Base-by-base conservation (phyloP, 306 rosid genomes). In the Rubus idaeus region DNA sequence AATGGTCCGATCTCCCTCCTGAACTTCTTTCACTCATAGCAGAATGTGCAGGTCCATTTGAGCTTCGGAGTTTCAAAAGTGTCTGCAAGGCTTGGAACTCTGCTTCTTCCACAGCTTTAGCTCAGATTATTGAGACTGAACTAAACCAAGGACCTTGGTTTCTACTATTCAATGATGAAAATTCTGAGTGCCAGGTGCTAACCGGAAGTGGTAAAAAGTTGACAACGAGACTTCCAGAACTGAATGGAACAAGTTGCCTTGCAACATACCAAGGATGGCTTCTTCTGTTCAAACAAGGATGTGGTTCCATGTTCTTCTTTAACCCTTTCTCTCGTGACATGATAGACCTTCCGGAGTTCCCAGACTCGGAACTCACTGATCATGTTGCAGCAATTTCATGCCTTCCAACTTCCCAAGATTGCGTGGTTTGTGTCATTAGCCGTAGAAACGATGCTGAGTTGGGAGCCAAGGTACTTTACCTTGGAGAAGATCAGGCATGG, bases 251-350 rank as follows among this genome's bases (percentile, higher is more conserved):
- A 20, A 77, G 74, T 60, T 83, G 87, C 81, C 87, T 83, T 26
- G 81, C 87, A 39, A 80, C 89, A 0, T 4, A 37, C 17, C 53
- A 10, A 39, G 87, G 87, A 39, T 83, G 89, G 87, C 68, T 83
- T 21, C 83, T 86, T 18, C 0, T 86, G 3, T 67, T 75, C 62
- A 6, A 52, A 1, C 3, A 20, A 6, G 52, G 10, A 42, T 26
- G 30, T 26, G 72, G 74, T 10, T 57, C 83, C 1, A 8, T 80
- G 37, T 80, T 83, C 78, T 79, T 82, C 78, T 77, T 79, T 14
- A 63, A 74, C 52, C 85, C 87, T 1, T 75, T 85, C 44, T 77
- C 86, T 0, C 41, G 26, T 0, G 41, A 79, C 7, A 70, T 47
- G 63, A 55, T 82, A 49, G 68, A 70, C 18, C 86, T 86, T 35